Evolutionary conservation across 768 basidiomycete genomes (phyloP).

Genomic region (Neoboletus magnificus): DNA sequence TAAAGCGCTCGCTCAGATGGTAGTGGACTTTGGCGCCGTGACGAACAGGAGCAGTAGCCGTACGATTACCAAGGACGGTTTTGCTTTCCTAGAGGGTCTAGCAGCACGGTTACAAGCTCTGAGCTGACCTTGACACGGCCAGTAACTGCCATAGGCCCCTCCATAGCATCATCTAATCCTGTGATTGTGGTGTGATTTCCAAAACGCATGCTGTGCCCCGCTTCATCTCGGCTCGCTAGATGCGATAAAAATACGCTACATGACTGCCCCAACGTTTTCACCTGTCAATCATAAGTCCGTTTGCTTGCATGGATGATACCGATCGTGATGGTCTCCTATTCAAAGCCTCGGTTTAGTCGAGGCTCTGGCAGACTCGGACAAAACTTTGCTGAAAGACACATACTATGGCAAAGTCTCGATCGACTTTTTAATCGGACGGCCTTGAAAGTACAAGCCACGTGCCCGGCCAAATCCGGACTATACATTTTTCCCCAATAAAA

Average conservation of each 20-base stretch:
- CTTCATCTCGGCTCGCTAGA: neutral
- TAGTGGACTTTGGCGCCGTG: conserved; percentile 66
- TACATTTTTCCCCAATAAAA: conserved; percentile 29
- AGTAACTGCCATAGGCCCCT: neutral
- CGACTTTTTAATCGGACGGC: too few species aligned
- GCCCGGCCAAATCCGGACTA: conserved; percentile 25
- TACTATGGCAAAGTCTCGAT: neutral
- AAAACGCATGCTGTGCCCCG: neutral
- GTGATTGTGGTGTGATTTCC: neutral
- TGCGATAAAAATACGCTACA: neutral
- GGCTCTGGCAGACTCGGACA: too few species aligned
- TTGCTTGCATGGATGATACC: neutral
- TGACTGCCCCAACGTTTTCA: neutral
- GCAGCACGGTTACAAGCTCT: conserved; percentile 46
- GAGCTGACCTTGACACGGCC: conserved; percentile 3
- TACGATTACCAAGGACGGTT: conserved; percentile 76
- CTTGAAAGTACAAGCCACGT: conserved; percentile 17
- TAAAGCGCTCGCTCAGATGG: conserved; percentile 57
- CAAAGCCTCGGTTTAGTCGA: neutral
- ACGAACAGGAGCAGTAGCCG: conserved; percentile 66
- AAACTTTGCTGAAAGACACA: neutral
- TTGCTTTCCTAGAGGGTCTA: conserved; percentile 63
- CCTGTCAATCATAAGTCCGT: neutral
- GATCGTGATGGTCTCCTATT: neutral
- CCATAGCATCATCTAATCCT: neutral